Percentiles rank a stretch among this genome's conserved stretches.
Evolutionary conservation across 139 green algal species (phyloP).

Genomic region (Tetraselmis striata): DNA sequence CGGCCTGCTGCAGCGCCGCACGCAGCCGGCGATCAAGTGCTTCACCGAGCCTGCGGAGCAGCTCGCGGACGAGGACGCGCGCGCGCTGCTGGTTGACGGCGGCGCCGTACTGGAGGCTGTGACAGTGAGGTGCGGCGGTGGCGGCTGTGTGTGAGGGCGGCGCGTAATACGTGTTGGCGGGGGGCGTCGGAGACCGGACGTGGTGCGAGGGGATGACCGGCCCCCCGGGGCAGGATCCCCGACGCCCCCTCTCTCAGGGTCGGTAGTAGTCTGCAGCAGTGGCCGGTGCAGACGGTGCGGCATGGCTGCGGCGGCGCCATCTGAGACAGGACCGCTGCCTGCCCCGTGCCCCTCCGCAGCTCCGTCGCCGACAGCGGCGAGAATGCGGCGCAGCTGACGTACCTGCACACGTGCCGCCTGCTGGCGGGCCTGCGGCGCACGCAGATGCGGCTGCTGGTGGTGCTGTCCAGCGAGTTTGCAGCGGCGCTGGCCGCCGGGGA

Average conservation of each 20-base stretch:
- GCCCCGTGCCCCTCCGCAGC: not conserved
- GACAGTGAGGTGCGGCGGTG: not conserved
- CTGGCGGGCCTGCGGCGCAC: not conserved
- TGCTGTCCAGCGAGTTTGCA: not conserved
- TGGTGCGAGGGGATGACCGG: no score
- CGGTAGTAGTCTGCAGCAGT: no score
- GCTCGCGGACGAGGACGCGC: not conserved
- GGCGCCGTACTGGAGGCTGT: not conserved
- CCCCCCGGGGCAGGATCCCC: no score
- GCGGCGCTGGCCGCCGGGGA: not conserved
- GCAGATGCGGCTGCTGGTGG: not conserved
- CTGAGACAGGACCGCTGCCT: no score
- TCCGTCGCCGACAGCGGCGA: not conserved
- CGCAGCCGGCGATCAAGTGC: not conserved
- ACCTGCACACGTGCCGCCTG: not conserved
- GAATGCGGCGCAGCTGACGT: not conserved
- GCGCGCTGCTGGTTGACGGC: not conserved
- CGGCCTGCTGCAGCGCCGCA: not conserved
- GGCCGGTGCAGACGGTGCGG: no score
- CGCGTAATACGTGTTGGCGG: no score
- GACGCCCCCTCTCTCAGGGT: no score
- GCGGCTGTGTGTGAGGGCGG: no score
- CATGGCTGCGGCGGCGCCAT: no score
- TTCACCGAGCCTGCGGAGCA: not conserved
- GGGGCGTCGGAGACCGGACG: no score